Percentiles rank a stretch among this genome's conserved stretches.
Evolutionary conservation across 2,329 filamentous ascomycete genomes (phyloP).

Genomic region (Elsinoe perseae): DNA sequence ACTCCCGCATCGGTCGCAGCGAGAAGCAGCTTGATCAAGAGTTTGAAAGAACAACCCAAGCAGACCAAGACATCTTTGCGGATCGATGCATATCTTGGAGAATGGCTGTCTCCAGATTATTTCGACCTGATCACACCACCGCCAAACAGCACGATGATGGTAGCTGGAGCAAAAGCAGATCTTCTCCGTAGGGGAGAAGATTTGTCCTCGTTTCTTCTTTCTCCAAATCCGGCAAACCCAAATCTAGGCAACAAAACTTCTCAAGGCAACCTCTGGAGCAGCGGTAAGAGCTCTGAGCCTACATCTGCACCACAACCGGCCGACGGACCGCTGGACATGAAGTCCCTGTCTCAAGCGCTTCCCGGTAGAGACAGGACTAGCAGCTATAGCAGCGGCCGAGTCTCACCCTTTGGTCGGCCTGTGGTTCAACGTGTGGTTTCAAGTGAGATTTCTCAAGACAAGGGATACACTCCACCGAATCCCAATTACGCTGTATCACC

Average conservation of each 20-base stretch:
- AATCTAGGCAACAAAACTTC: conserved; percentile 26
- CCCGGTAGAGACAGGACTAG: conserved; percentile 42
- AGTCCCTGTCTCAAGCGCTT: conserved; percentile 33
- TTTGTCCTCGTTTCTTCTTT: conserved; percentile 35
- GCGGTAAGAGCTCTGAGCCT: conserved; percentile 22
- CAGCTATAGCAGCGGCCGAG: conserved; percentile 26
- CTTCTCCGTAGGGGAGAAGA: conserved; percentile 67
- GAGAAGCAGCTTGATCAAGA: conserved; percentile 24
- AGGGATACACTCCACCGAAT: conserved; percentile 62
- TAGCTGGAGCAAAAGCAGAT: conserved; percentile 80
- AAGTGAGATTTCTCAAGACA: conserved; percentile 26
- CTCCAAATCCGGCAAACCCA: conserved; percentile 27
- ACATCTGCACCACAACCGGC: conserved; percentile 3
- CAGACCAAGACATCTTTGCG: conserved; percentile 57
- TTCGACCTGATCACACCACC: conserved; percentile 88
- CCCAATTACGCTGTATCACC: conserved; percentile 77
- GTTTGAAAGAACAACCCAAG: conserved; percentile 29
- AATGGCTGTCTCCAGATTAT: conserved; percentile 91
- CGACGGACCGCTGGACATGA: conserved; percentile 25
- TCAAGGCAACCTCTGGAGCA: conserved; percentile 41
- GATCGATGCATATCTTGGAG: conserved; percentile 85
- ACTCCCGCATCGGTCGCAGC: conserved; percentile 22
- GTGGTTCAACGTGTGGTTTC: conserved; percentile 17
- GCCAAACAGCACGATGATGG: conserved; percentile 76
- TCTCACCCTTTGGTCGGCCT: conserved; percentile 14